These are phyloP conservation scores for Ustilago lituana DNA, from an alignment of 1,284 basidiomycete genomes.

Conservation along the genomic window DNA sequence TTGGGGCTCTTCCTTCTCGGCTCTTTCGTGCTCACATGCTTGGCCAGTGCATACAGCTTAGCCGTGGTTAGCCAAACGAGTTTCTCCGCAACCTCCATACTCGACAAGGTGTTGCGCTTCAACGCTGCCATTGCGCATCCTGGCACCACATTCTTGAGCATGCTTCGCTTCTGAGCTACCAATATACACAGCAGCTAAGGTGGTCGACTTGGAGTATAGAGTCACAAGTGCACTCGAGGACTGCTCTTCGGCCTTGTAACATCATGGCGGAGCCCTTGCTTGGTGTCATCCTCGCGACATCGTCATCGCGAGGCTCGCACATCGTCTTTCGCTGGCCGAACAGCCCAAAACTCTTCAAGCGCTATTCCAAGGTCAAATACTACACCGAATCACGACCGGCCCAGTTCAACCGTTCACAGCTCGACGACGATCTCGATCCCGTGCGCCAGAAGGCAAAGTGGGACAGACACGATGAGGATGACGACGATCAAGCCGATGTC, in stretches of 20 bases:
- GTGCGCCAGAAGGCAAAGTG: constrained; percentile 46
- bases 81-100: too few species aligned
- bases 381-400: constrained; percentile 37
- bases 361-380: constrained; percentile 60
- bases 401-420: constrained; percentile 1
- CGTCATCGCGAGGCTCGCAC: constrained; percentile 57
- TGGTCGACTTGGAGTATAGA: background rate
- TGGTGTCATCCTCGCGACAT: constrained; percentile 61
- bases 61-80: background rate
- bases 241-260: background rate
- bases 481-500: constrained; percentile 26
- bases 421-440: constrained; percentile 45
- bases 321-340: constrained; percentile 65
- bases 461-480: constrained; percentile 42
- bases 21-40: background rate
- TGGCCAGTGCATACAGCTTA: constrained; percentile 1
- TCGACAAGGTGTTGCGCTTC: too few species aligned
- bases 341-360: constrained; percentile 52
- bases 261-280: constrained; percentile 53
- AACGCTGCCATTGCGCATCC: too few species aligned
- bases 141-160: too few species aligned
- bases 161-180: too few species aligned
- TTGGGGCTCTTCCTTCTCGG: background rate
- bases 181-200: too few species aligned
- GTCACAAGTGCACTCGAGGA: background rate